Conservation (phyloP, 257 asterid genomes). For the Solanum neorickii region DNA sequence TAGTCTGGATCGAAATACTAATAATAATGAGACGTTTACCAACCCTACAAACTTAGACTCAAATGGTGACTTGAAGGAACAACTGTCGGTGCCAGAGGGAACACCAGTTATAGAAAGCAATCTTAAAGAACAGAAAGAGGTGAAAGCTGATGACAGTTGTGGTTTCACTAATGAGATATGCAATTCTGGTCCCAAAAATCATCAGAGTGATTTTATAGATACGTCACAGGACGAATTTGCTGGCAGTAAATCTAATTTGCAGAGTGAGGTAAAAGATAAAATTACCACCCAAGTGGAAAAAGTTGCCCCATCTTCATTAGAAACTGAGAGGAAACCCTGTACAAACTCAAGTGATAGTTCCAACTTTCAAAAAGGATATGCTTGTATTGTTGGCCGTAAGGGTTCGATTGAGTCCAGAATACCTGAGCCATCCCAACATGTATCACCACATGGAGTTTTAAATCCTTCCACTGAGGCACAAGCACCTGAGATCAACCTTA, state of each 20-base stretch:
- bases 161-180: constrained; percentile 18
- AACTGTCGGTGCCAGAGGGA: constrained; percentile 13
- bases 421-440: constrained; percentile 21
- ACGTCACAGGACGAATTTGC: constrained; percentile 22
- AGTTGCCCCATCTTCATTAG: constrained; percentile 24
- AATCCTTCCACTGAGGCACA: constrained; percentile 25
- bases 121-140: constrained; percentile 28
- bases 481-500: constrained; percentile 19
- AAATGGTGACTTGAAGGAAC: constrained; percentile 21
- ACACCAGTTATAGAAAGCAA: constrained; percentile 18
- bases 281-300: constrained; percentile 16
- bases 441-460: constrained; percentile 21
- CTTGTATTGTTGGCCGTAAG: constrained; percentile 12
- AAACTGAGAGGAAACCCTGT: constrained; percentile 20
- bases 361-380: constrained; percentile 15
- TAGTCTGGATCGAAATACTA: constrained; percentile 32
- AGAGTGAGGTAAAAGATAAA: constrained; percentile 25
- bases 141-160: constrained; percentile 21
- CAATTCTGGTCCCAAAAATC: constrained; percentile 24
- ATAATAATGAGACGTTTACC: constrained; percentile 25
- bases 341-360: constrained; percentile 16
- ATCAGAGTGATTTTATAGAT: constrained; percentile 20
- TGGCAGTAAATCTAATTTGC: constrained; percentile 23
- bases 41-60: constrained; percentile 18
- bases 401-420: constrained; percentile 21